Evolutionary conservation across 495 filamentous ascomycete genomes (phyloP).

Genomic region (Penicillium desertorum): DNA sequence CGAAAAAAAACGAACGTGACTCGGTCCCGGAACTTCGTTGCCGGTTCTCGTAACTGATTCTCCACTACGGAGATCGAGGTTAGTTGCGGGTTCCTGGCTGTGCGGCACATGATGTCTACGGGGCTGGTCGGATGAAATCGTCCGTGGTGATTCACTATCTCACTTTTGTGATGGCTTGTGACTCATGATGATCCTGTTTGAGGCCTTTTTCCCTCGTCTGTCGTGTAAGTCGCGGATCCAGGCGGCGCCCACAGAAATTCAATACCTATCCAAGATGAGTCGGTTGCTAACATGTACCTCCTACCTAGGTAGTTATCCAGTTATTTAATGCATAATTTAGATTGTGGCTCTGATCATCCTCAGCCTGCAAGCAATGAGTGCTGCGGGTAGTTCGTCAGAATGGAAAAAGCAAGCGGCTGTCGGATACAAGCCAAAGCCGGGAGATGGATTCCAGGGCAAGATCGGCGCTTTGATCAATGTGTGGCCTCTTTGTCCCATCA

Average conservation of each 20-base stretch:
- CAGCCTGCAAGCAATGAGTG: neutral
- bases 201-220: neutral
- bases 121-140: conserved; percentile 1
- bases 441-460: neutral
- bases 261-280: neutral
- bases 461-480: neutral
- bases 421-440: neutral
- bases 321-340: neutral
- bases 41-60: neutral
- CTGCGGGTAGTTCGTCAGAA: neutral
- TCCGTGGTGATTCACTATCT: neutral
- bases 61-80: neutral
- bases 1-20: neutral
- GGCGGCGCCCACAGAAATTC: neutral
- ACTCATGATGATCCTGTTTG: neutral
- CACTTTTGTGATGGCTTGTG: neutral
- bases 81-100: conserved; percentile 1
- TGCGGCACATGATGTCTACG: neutral
- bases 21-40: neutral
- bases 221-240: no score
- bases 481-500: neutral
- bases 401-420: neutral
- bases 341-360: neutral
- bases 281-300: neutral
- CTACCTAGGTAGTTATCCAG: neutral